phyloP scores from a whole-genome alignment of 192 early-diverging fungal species.

The Radiomyces spectabilis region DNA sequence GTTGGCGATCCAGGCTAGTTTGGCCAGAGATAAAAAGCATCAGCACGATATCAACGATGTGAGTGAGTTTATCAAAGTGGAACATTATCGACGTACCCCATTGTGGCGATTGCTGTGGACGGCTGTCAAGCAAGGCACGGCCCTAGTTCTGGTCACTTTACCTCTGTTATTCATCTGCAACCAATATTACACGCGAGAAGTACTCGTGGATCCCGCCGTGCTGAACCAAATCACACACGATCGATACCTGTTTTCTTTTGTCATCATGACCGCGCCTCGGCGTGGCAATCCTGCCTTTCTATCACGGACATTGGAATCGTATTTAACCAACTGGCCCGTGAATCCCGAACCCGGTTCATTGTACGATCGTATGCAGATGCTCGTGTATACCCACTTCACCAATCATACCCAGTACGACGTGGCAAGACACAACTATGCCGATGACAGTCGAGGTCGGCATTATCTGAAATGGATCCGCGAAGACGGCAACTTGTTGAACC shows the following conservation, averaged over 20 bases:
- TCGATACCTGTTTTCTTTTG: conserved; percentile 35
- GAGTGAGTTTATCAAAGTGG: not conserved
- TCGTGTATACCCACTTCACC: conserved; percentile 45
- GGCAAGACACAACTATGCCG: conserved; percentile 23
- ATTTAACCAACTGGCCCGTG: conserved; percentile 35
- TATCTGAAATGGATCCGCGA: conserved; percentile 40
- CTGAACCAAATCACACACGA: conserved; percentile 23
- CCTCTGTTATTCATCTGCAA: conserved; percentile 27
- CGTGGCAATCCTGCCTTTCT: conserved; percentile 35
- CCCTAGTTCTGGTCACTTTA: conserved; percentile 15
- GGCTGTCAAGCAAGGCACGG: conserved; percentile 7
- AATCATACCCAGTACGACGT: conserved; percentile 36
- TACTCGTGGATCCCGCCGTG: conserved; percentile 1
- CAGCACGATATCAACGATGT: not conserved
- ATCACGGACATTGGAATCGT: conserved; percentile 34
- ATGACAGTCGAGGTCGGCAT: conserved; percentile 32
- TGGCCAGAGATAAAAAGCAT: conserved; percentile 5
- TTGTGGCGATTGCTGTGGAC: conserved; percentile 24
- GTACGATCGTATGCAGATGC: conserved; percentile 39
- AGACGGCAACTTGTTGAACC: conserved; percentile 38
- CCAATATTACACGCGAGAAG: conserved; percentile 18
- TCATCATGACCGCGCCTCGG: conserved; percentile 47
- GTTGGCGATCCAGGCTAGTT: conserved; percentile 17
- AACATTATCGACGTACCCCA: conserved; percentile 14
- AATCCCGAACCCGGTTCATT: conserved; percentile 27